These are phyloP conservation scores for Oryza coarctata DNA, from an alignment of 176 grass and related monocot genomes.

Conservation along the genomic window DNA sequence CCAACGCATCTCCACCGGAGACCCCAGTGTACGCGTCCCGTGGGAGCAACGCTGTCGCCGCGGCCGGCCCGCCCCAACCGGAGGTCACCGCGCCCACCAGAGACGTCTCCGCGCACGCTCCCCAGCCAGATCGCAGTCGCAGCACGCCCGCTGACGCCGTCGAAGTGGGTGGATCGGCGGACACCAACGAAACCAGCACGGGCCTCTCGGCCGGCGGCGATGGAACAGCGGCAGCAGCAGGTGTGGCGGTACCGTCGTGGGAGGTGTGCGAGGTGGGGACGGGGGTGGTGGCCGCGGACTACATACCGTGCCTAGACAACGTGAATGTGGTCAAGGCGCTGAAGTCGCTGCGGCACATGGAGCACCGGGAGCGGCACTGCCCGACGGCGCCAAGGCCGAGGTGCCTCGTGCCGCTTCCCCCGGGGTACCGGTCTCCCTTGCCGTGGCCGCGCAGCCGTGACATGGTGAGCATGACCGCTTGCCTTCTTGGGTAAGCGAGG, in stretches of 20 bases:
- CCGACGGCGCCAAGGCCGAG: slow-evolving; percentile 50
- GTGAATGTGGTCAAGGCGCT: slow-evolving; percentile 71
- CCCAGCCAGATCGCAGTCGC: slow-evolving; percentile 6
- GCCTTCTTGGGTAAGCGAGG: slow-evolving; percentile 55
- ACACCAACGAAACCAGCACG: not conserved
- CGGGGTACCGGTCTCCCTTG: slow-evolving; percentile 56
- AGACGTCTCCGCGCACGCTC: not conserved
- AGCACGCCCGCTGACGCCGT: not conserved
- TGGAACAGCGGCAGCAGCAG: not conserved
- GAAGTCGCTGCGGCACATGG: slow-evolving; percentile 74
- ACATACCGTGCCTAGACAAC: slow-evolving; percentile 92
- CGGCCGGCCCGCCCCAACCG: not conserved
- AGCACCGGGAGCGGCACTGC: slow-evolving; percentile 90
- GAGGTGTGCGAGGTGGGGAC: slow-evolving; percentile 61
- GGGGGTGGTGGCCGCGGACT: slow-evolving; percentile 62
- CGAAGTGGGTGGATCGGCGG: not conserved
- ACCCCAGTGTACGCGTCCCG: not conserved
- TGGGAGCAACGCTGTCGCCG: not conserved
- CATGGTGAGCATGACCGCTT: slow-evolving; percentile 79
- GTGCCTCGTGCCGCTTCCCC: slow-evolving; percentile 72
- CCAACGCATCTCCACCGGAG: slow-evolving; percentile 2
- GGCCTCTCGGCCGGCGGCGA: slow-evolving; percentile 1
- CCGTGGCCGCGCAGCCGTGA: slow-evolving; percentile 94
- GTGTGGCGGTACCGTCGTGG: slow-evolving; percentile 48
- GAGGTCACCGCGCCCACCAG: not conserved